These are phyloP conservation scores for Naganishia randhawae DNA, from an alignment of 768 basidiomycete species.

Conservation along the genomic window DNA sequence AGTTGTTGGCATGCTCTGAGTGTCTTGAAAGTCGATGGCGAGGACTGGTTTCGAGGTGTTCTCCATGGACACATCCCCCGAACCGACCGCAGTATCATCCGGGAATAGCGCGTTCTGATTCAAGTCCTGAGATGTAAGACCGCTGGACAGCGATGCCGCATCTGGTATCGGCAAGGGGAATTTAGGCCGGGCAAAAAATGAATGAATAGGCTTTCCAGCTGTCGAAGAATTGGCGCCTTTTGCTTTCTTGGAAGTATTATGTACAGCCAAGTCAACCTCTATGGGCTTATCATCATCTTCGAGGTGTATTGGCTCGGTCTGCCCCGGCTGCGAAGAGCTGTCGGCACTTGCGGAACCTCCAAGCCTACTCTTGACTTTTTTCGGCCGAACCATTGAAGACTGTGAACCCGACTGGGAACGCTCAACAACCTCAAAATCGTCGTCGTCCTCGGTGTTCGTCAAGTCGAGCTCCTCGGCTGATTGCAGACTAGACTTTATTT, in stretches of 20 bases:
- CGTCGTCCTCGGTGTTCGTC: slow-evolving; percentile 5
- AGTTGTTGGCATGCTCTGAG: not conserved
- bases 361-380: not conserved
- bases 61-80: not conserved
- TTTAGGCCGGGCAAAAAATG: slow-evolving; percentile 6
- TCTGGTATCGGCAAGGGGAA: not conserved
- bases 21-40: not conserved
- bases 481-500: not conserved
- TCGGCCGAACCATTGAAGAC: not conserved
- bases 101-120: not conserved
- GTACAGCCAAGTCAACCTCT: not conserved
- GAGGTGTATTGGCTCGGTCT: not conserved
- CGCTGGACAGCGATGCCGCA: not conserved
- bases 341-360: not conserved
- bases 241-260: not conserved
- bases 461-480: slow-evolving; percentile 1
- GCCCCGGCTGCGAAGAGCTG: not conserved
- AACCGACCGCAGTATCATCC: not conserved
- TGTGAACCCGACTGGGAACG: slow-evolving; percentile 9
- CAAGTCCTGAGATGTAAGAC: not conserved
- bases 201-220: slow-evolving; percentile 15
- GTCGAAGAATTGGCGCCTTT: not conserved
- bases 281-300: not conserved
- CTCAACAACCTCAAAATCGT: slow-evolving; percentile 7
- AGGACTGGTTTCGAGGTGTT: not conserved